Evolutionary conservation across 2,329 filamentous ascomycete species (phyloP).

Genomic region (Didymella segeticola): DNA sequence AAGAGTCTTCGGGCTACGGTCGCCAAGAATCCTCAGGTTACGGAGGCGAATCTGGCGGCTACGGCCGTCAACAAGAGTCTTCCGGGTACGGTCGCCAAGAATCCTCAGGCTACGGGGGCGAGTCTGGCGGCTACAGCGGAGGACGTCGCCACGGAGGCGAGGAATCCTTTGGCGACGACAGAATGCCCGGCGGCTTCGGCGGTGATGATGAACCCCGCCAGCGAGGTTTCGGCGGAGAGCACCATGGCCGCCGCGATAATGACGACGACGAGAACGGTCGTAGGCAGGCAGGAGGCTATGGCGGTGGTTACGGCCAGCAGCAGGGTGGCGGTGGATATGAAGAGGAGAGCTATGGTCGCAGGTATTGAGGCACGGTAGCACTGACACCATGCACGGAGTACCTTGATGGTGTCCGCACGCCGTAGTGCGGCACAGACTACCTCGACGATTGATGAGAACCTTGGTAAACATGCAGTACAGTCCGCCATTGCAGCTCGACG

Average conservation of each 20-base stretch:
- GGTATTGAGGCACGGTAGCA: conserved; percentile 14
- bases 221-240: conserved; percentile 16
- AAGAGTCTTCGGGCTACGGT: conserved; percentile 10
- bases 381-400: neutral
- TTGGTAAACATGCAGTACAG: neutral
- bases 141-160: conserved; percentile 13
- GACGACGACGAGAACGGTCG: conserved; percentile 13
- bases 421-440: neutral
- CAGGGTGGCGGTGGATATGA: conserved; percentile 23
- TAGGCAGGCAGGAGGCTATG: conserved; percentile 19
- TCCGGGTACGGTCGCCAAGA: conserved; percentile 21
- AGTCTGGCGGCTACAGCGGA: conserved; percentile 4
- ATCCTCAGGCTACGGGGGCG: conserved; percentile 8
- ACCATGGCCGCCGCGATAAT: conserved; percentile 8
- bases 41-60: conserved; percentile 14
- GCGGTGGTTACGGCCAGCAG: conserved; percentile 17
- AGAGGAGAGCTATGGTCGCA: conserved; percentile 20
- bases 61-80: conserved; percentile 11
- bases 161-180: conserved; percentile 19
- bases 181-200: conserved; percentile 23
- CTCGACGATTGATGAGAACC: conserved; percentile 2
- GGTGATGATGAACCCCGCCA: conserved; percentile 23
- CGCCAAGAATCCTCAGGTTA: neutral
- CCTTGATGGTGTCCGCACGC: conserved; percentile 8
- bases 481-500: too few relatives aligned